Conservation (phyloP, 1,139 yeast species). For the Scheffersomyces segobiensis region DNA sequence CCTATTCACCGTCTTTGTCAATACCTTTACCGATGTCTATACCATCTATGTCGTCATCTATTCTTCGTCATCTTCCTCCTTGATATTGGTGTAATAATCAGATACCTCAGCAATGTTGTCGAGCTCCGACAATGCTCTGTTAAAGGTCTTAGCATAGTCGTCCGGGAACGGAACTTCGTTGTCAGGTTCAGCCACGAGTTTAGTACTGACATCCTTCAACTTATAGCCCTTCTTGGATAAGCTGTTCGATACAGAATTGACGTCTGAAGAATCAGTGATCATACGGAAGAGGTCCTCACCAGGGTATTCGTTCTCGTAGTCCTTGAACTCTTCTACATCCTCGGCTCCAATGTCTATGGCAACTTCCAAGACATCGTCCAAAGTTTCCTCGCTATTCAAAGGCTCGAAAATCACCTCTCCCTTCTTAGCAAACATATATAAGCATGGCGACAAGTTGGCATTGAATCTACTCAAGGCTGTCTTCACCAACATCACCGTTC, state of each 20-base stretch:
- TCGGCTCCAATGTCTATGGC: slow-evolving; percentile 83
- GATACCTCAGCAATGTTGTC: slow-evolving; percentile 83
- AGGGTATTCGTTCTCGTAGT: slow-evolving; percentile 41
- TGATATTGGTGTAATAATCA: slow-evolving; percentile 65
- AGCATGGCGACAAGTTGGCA: slow-evolving; percentile 76
- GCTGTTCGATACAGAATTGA: slow-evolving; percentile 60
- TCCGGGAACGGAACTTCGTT: slow-evolving; percentile 55
- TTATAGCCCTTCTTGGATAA: slow-evolving; percentile 56
- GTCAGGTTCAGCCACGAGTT: slow-evolving; percentile 66
- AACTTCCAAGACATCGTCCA: slow-evolving; percentile 69
- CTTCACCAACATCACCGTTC: slow-evolving; percentile 77
- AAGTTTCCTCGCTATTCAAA: slow-evolving; percentile 36
- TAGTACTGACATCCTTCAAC: slow-evolving; percentile 70
- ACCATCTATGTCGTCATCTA: not conserved
- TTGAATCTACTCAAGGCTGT: slow-evolving; percentile 71
- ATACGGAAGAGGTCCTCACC: slow-evolving; percentile 38
- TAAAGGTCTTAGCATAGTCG: slow-evolving; percentile 51
- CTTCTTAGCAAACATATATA: slow-evolving; percentile 70
- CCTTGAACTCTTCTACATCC: slow-evolving; percentile 62
- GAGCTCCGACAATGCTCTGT: slow-evolving; percentile 58
- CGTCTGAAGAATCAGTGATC: slow-evolving; percentile 61
- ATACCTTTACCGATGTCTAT: not conserved
- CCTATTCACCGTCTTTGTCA: not conserved
- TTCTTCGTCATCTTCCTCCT: slow-evolving; percentile 11
- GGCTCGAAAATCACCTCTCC: slow-evolving; percentile 65